Conservation (phyloP, 352 stramenopile genomes). For the Thraustochytrium striatum region DNA sequence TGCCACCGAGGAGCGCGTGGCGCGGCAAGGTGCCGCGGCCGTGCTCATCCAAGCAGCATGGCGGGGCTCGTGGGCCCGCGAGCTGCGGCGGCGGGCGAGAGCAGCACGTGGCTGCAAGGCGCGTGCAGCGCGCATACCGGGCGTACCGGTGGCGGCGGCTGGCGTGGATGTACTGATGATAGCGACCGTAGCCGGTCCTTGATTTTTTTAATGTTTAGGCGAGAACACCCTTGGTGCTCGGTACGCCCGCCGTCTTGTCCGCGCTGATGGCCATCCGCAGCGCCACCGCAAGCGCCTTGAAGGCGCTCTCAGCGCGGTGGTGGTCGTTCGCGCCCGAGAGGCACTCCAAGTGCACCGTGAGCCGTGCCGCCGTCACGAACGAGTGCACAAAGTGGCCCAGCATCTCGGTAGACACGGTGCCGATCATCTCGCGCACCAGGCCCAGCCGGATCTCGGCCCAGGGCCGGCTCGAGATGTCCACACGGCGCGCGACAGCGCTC, state of each 20-base stretch:
- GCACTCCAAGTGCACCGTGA: conserved; percentile 86
- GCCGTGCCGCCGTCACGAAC: conserved; percentile 78
- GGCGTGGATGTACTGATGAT: no score
- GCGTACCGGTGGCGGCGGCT: no score
- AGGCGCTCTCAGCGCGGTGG: conserved; percentile 81
- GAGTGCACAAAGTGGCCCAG: conserved; percentile 89
- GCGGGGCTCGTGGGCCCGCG: no score
- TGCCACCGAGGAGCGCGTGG: no score
- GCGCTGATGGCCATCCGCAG: conserved; percentile 69
- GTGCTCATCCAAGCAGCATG: no score
- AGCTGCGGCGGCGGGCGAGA: no score
- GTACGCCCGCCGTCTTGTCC: conserved; percentile 74
- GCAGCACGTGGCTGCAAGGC: no score
- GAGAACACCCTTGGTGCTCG: conserved; percentile 83
- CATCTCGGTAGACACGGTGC: conserved; percentile 87
- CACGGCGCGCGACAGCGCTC: conserved; percentile 81
- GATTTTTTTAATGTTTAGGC: conserved; percentile 56
- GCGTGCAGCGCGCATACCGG: no score
- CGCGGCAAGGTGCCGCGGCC: no score
- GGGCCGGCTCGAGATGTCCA: conserved; percentile 88
- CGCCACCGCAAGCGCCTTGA: conserved; percentile 81
- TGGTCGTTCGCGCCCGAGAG: conserved; percentile 83
- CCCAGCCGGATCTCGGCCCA: conserved; percentile 81
- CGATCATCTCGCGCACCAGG: conserved; percentile 72
- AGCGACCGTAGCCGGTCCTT: no score